Base-by-base conservation (phyloP, 2,329 filamentous ascomycete genomes). In the Aureobasidium lini region DNA sequence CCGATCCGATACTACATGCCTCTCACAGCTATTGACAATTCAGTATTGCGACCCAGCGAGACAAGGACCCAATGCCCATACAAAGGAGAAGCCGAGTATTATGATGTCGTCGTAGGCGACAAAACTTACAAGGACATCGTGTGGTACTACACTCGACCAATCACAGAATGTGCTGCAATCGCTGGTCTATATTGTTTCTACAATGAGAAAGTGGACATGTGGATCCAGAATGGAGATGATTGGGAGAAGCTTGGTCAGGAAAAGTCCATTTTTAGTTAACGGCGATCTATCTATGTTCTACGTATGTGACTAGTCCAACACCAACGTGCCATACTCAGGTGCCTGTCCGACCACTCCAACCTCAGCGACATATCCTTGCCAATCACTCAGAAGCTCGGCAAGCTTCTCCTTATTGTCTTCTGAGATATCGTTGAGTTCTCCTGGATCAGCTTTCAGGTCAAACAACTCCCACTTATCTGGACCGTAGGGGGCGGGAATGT, bases 181-280 rank as follows among this genome's bases (percentile, higher is more conserved):
- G 79, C 79, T 1, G 83, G 84, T 1, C 48, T 69, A 9, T 64
- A 65, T 43, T 87, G 84, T 66, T 88, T 87, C 61, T 87, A 87
- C 63, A 86, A 87, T 62, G 85, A 88, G 68, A 84, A 84, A 70
- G 82, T 88, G 1, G 82, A 86, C 61, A 77, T 87, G n/a, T 73
- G 76, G 59, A 63, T 86, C 6, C 84, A 84, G 1, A 66, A 72
- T n/a, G 72, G 73, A 59, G 69, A 70, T n/a, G 62, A 69, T 61
- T 63, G 62, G 63, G 62, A 70, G 59, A 64, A 62, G 62, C 53
- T 72, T 48, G 67, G 68, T 49, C 61, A 64, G 57, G 66, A 70
- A 15, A 64, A 67, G 43, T 70, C 70, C 49, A 66, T 66, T 28
- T 73, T 70, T 48, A 43, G 50, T 43, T 54, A 9, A 54, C 8